Evolutionary conservation across 805 yeast species (phyloP).

Genomic region (Candida namnaoensis): DNA sequence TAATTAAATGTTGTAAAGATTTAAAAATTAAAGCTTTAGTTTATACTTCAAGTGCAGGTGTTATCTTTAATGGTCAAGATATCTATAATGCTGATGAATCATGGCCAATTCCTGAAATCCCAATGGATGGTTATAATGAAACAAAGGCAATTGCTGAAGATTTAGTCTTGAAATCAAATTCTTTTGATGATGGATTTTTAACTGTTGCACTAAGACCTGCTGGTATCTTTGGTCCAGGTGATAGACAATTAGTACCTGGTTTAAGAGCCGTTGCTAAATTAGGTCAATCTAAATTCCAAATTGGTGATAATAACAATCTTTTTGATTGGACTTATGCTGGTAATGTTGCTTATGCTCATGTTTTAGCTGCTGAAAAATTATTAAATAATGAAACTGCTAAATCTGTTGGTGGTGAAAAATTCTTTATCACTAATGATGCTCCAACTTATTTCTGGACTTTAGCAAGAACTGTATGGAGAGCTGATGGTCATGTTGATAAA

Average conservation of each 20-base stretch:
- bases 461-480: constrained; percentile 96
- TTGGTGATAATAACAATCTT: constrained; percentile 88
- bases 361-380: constrained; percentile 77
- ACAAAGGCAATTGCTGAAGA: constrained; percentile 90
- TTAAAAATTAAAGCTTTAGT: constrained; percentile 55
- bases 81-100: constrained; percentile 87
- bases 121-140: constrained; percentile 95
- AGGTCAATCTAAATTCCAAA: constrained; percentile 87
- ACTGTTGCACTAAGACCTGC: constrained; percentile 94
- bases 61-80: constrained; percentile 92
- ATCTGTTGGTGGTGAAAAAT: constrained; percentile 73
- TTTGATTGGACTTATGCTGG: constrained; percentile 99
- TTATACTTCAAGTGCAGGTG: constrained; percentile 97
- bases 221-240: constrained; percentile 98
- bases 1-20: constrained; percentile 54
- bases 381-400: constrained; percentile 34
- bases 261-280: constrained; percentile 70
- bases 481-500: constrained; percentile 78
- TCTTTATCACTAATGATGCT: constrained; percentile 86
- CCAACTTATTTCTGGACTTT: constrained; percentile 97
- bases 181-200: constrained; percentile 40
- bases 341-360: constrained; percentile 95
- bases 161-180: constrained; percentile 69
- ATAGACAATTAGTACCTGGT: constrained; percentile 93
- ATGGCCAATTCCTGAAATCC: constrained; percentile 85